Evolutionary conservation across 768 basidiomycete species (phyloP).

Genomic region (Tylopilus balloui): DNA sequence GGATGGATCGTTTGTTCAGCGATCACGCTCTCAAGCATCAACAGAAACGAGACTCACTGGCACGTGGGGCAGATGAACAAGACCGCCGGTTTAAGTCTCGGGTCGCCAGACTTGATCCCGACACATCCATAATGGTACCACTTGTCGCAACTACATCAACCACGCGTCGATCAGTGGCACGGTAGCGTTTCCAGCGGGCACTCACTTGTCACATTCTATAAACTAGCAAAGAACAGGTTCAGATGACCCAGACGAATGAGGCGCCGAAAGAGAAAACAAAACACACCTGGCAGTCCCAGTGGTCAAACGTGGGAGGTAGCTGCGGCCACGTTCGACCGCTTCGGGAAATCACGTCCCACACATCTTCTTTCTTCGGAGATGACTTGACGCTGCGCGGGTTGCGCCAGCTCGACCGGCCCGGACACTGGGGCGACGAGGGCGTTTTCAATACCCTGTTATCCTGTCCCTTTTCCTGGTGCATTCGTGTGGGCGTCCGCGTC

Average conservation of each 20-base stretch:
- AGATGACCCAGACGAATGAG: background rate
- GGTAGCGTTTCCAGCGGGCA: background rate
- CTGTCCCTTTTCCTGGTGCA: background rate
- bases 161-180: background rate
- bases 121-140: constrained; percentile 56
- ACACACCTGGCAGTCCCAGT: constrained; percentile 25
- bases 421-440: background rate
- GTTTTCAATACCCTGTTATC: background rate
- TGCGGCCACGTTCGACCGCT: constrained; percentile 13
- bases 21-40: background rate
- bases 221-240: constrained; percentile 18
- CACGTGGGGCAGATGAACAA: constrained; percentile 45
- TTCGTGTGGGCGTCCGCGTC: background rate
- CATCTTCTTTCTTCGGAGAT: background rate
- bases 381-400: background rate
- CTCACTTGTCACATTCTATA: constrained; percentile 35
- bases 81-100: constrained; percentile 29
- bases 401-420: background rate
- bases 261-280: no score
- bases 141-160: constrained; percentile 32
- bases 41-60: constrained; percentile 18
- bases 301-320: constrained; percentile 5
- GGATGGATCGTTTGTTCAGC: background rate
- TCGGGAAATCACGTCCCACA: background rate
- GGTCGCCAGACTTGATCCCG: constrained; percentile 36